These are phyloP conservation scores for Lathyrus tuberosus DNA, from an alignment of 306 rosid genomes.

Conservation along the genomic window DNA sequence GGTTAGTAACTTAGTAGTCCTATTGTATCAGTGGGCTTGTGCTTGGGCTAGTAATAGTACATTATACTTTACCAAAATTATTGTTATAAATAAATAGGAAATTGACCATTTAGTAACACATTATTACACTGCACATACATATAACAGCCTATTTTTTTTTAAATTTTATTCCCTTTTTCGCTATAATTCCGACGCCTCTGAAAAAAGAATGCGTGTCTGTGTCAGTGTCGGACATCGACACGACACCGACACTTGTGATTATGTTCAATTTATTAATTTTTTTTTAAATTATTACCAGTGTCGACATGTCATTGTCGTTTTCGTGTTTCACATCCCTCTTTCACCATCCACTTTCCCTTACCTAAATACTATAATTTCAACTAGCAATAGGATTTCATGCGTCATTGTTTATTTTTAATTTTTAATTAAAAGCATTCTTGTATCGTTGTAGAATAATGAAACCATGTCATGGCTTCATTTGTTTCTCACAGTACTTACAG, in stretches of 20 bases:
- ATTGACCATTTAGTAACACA: neutral
- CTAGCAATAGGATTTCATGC: neutral
- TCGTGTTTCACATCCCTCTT: neutral
- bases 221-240: too few relatives aligned
- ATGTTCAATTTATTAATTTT: too few relatives aligned
- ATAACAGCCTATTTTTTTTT: conserved; percentile 10
- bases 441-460: conserved; percentile 4
- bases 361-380: conserved; percentile 10
- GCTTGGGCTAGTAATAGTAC: conserved; percentile 1
- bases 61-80: neutral
- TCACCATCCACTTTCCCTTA: conserved; percentile 1
- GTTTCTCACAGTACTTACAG: conserved; percentile 6
- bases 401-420: neutral
- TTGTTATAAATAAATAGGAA: conserved; percentile 13
- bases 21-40: neutral
- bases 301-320: too few relatives aligned
- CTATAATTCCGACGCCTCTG: too few relatives aligned
- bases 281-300: too few relatives aligned
- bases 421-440: neutral
- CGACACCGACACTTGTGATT: too few relatives aligned
- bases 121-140: conserved; percentile 6
- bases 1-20: neutral
- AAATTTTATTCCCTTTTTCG: neutral
- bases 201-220: too few relatives aligned
- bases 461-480: conserved; percentile 17